These are phyloP conservation scores for Mucor ambiguus DNA, from an alignment of 371 early-diverging fungal genomes.

Conservation along the genomic window DNA sequence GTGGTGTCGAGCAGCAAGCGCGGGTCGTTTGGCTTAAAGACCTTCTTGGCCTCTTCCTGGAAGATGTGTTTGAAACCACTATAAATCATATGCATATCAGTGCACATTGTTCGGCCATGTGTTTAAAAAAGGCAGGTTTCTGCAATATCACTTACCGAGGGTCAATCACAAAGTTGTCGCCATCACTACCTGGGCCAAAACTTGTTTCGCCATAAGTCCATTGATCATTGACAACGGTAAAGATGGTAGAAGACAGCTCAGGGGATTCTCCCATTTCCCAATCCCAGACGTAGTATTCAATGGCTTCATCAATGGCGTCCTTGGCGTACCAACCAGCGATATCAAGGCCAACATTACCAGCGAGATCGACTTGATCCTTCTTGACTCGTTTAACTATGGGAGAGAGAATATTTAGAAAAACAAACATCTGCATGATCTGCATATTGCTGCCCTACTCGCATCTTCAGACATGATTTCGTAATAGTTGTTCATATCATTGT, in stretches of 20 bases:
- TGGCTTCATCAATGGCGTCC: slow-evolving; percentile 35
- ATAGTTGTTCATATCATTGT: slow-evolving; percentile 25
- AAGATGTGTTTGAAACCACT: slow-evolving; percentile 50
- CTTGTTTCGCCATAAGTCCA: slow-evolving; percentile 22
- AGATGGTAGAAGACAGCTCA: slow-evolving; percentile 36
- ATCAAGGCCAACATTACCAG: slow-evolving; percentile 37
- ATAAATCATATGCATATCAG: slow-evolving; percentile 5
- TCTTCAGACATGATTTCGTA: slow-evolving; percentile 31
- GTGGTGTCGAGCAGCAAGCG: slow-evolving; percentile 37
- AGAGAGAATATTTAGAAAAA: background rate
- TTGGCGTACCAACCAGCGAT: slow-evolving; percentile 42
- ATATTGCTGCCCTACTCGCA: slow-evolving; percentile 23
- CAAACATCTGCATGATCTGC: background rate
- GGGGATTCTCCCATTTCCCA: slow-evolving; percentile 48
- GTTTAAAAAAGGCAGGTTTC: background rate
- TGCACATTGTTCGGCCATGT: background rate
- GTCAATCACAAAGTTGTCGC: slow-evolving; percentile 43
- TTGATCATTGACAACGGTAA: slow-evolving; percentile 33
- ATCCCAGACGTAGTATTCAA: slow-evolving; percentile 49
- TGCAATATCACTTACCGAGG: slow-evolving; percentile 28
- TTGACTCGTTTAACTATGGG: slow-evolving; percentile 32
- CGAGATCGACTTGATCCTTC: slow-evolving; percentile 39
- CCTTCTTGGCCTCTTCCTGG: slow-evolving; percentile 33
- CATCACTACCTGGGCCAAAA: slow-evolving; percentile 48
- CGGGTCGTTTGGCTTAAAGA: slow-evolving; percentile 29